Base-by-base conservation (phyloP, 1,284 basidiomycete species). In the Puccinia triticina region DNA sequence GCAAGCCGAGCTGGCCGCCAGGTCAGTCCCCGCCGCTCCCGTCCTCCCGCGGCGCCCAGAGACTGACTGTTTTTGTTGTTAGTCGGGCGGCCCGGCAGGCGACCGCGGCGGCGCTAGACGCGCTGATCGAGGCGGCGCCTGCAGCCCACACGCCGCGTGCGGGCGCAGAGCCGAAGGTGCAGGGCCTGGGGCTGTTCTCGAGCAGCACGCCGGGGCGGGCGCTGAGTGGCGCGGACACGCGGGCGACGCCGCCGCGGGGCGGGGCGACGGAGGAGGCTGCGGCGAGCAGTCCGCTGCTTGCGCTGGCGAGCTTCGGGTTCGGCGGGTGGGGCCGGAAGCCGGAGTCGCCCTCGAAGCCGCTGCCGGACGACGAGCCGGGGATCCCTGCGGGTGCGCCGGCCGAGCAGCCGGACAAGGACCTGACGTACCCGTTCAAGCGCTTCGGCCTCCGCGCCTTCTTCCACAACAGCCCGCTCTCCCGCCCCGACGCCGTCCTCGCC, bases 391-490 rank as follows among this genome's bases (percentile, higher is more conserved):
- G 4, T 26, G 5, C 26, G 57, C 2, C n/a, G 10, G 8, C 57
- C 5, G 21, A n/a, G 59, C 29, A 26, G 59, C 10, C 59, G 26
- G 59, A 61, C 11, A 61, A 61, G 29, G 59, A 61, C n/a, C n/a
- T 26, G n/a, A 14, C 26, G 4, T 8, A 34, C 1, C 2, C 59
- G 1, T 61, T 61, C 29, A 61, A 29, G 29, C 59, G 59, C 59
- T 61, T 61, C 29, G 59, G 59, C 29, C 59, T 61, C 29, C 59
- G 59, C 59, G 32, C 59, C 4, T 61, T 61, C 29, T 61, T 61
- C 29, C 32, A 32, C 59, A 18, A 32, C 26, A 12, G 59, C 16
- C 59, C 29, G 16, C 26, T 34, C 11, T 29, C 59, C 29, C 7
- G 26, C 4, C n/a, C 55, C 26, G 55, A 57, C 48, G 48, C 48